These are phyloP conservation scores for Mycothermus thermophilus DNA, from an alignment of 495 filamentous ascomycete genomes.

Conservation along the genomic window DNA sequence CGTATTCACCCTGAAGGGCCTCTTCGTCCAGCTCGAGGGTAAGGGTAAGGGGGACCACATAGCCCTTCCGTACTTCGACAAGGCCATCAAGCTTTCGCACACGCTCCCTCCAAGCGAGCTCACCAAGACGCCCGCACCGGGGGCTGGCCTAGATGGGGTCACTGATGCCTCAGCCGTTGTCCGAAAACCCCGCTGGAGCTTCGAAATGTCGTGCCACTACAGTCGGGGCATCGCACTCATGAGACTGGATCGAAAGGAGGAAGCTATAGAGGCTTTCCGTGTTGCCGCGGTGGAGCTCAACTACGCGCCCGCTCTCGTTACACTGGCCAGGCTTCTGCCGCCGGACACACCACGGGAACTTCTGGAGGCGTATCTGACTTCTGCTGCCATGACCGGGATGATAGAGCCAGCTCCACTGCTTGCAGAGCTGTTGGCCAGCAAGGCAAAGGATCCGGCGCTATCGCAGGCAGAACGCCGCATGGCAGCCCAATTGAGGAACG, in stretches of 20 bases:
- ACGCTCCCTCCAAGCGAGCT: not conserved
- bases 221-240: constrained; percentile 12
- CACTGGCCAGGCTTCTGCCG: constrained; percentile 17
- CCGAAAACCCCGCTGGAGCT: constrained; percentile 19
- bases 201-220: constrained; percentile 17
- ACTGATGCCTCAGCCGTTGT: not conserved
- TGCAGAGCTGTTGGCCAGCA: too few relatives aligned
- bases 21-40: not conserved
- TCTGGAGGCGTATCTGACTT: constrained; percentile 11
- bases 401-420: constrained; percentile 1
- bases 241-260: constrained; percentile 3
- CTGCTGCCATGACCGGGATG: constrained; percentile 17
- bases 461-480: too few relatives aligned
- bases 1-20: constrained; percentile 12
- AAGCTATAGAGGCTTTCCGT: constrained; percentile 13
- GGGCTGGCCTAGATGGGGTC: too few relatives aligned
- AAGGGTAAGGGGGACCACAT: not conserved
- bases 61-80: constrained; percentile 12
- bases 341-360: constrained; percentile 5
- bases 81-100: constrained; percentile 10
- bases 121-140: not conserved
- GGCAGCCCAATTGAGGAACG: too few relatives aligned
- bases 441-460: too few relatives aligned
- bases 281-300: constrained; percentile 19
- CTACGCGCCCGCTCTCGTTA: constrained; percentile 6